These are phyloP conservation scores for Chytriomyces sp. DNA, from an alignment of 192 early-diverging fungal genomes.

Conservation along the genomic window DNA sequence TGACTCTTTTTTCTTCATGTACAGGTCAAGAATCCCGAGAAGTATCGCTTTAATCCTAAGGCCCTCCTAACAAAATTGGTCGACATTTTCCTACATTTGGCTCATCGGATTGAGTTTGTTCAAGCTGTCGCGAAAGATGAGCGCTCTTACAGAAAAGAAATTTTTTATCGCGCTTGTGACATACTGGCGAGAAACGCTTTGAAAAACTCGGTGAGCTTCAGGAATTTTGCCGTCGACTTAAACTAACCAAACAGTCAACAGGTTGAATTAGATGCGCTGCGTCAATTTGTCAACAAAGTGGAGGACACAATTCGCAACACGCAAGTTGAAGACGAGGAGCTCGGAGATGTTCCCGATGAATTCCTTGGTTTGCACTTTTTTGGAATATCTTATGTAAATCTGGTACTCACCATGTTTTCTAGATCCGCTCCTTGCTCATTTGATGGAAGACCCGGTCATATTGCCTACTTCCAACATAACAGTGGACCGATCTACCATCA, in stretches of 20 bases:
- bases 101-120: conserved; percentile 69
- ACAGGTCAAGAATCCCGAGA: conserved; percentile 77
- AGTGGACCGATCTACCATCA: conserved; percentile 89
- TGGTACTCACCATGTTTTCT: conserved; percentile 14
- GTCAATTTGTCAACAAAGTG: conserved; percentile 71
- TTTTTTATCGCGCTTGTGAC: conserved; percentile 73
- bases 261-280: conserved; percentile 65
- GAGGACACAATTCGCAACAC: conserved; percentile 68
- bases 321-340: conserved; percentile 73
- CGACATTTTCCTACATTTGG: conserved; percentile 81
- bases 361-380: conserved; percentile 63
- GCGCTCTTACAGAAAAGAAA: conserved; percentile 76
- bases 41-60: conserved; percentile 89
- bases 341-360: conserved; percentile 84
- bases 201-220: conserved; percentile 48
- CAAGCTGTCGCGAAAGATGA: conserved; percentile 81
- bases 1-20: conserved; percentile 9
- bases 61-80: conserved; percentile 79
- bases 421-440: conserved; percentile 81
- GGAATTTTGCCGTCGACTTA: not conserved
- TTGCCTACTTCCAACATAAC: conserved; percentile 79
- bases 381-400: not conserved
- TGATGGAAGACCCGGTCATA: conserved; percentile 94
- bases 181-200: conserved; percentile 68
- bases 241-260: conserved; percentile 19